phyloP scores from a whole-genome alignment of 1,139 yeast genomes.

The Suhomyces kunorum region DNA sequence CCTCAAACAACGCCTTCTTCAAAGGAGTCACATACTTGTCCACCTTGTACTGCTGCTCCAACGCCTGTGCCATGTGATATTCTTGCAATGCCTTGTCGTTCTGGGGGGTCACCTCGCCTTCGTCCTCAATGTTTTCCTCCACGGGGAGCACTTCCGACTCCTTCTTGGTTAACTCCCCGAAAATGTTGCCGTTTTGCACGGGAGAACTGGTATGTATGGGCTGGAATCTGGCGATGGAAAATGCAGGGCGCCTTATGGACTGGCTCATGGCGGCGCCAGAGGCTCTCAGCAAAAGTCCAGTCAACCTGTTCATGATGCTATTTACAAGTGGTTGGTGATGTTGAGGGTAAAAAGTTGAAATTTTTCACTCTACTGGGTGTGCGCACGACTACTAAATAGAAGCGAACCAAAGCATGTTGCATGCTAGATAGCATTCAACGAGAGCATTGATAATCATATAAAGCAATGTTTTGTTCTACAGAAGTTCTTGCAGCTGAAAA shows the following conservation, averaged over 20 bases:
- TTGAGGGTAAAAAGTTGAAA: slow-evolving; percentile 4
- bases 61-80: slow-evolving; percentile 34
- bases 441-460: too few species aligned
- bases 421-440: neutral
- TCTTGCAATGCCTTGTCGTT: slow-evolving; percentile 40
- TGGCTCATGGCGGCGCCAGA: slow-evolving; percentile 4
- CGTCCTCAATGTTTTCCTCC: slow-evolving; percentile 14
- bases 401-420: neutral
- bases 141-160: slow-evolving; percentile 14
- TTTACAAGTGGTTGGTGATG: slow-evolving; percentile 7
- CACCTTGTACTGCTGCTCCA: slow-evolving; percentile 29
- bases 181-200: slow-evolving; percentile 23
- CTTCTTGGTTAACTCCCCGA: slow-evolving; percentile 32
- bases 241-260: slow-evolving; percentile 7
- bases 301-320: slow-evolving; percentile 14
- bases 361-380: slow-evolving; percentile 5
- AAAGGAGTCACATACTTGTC: slow-evolving; percentile 65
- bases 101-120: slow-evolving; percentile 23
- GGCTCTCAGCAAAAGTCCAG: slow-evolving; percentile 9
- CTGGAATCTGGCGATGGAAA: slow-evolving; percentile 3
- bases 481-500: neutral
- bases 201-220: slow-evolving; percentile 13
- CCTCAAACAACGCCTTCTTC: slow-evolving; percentile 62
- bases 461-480: too few species aligned
- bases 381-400: slow-evolving; percentile 7